Evolutionary conservation across 192 early-diverging fungal species (phyloP).

Genomic region (Obelidium mucronatum): DNA sequence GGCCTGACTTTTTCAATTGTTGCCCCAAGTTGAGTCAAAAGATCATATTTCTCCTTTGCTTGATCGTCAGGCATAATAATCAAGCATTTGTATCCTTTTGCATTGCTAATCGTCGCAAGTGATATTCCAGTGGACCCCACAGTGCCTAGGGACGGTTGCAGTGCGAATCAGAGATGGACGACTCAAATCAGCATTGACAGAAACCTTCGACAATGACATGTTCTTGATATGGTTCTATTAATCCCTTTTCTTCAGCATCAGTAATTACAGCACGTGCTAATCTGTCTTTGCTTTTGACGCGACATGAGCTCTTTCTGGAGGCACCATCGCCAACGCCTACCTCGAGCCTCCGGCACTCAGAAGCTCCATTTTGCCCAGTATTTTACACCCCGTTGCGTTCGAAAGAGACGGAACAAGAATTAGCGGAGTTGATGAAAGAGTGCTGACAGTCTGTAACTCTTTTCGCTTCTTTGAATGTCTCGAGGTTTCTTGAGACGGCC

Average conservation of each 20-base stretch:
- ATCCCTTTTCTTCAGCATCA: conserved; percentile 73
- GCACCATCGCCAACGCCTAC: background rate
- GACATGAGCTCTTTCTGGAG: background rate
- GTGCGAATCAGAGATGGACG: no score
- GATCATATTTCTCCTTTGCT: conserved; percentile 86
- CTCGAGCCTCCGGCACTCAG: conserved; percentile 82
- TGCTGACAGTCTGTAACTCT: background rate
- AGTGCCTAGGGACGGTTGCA: conserved; percentile 65
- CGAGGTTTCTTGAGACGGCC: background rate
- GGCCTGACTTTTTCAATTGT: conserved; percentile 92
- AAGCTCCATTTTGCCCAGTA: conserved; percentile 79
- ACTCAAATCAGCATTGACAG: no score
- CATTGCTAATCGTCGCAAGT: conserved; percentile 87
- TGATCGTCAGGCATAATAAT: conserved; percentile 97
- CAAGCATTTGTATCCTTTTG: conserved; percentile 90
- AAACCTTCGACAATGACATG: conserved; percentile 81
- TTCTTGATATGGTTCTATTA: conserved; percentile 75
- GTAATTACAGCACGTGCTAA: conserved; percentile 88
- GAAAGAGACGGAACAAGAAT: conserved; percentile 85
- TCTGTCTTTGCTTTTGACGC: conserved; percentile 74
- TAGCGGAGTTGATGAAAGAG: conserved; percentile 72
- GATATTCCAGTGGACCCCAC: conserved; percentile 97
- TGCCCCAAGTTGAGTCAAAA: conserved; percentile 84
- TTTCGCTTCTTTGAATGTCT: background rate
- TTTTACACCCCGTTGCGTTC: conserved; percentile 88